These are phyloP conservation scores for Yamadazyma trypodendri DNA, from an alignment of 1,139 yeast genomes.

Conservation along the genomic window DNA sequence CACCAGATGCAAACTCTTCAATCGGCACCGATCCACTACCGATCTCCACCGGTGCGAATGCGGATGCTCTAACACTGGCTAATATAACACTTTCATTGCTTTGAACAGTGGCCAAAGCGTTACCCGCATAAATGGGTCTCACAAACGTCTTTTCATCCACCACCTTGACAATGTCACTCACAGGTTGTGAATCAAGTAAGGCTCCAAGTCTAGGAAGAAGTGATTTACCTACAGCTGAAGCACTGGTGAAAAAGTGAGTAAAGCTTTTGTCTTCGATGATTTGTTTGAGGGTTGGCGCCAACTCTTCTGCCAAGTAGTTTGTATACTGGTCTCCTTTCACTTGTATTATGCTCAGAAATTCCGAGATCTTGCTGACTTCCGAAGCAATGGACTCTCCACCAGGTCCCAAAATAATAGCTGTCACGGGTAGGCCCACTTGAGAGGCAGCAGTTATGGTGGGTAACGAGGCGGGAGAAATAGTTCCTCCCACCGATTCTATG, in stretches of 20 bases:
- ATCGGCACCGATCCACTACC: slow-evolving; percentile 40
- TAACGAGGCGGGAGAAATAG: slow-evolving; percentile 64
- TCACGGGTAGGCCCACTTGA: slow-evolving; percentile 61
- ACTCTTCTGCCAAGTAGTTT: slow-evolving; percentile 63
- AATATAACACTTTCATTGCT: slow-evolving; percentile 64
- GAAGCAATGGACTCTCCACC: slow-evolving; percentile 41
- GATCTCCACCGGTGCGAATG: slow-evolving; percentile 62
- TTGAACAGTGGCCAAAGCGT: slow-evolving; percentile 82
- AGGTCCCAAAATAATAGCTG: slow-evolving; percentile 61
- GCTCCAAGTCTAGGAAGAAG: slow-evolving; percentile 88
- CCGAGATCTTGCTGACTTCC: slow-evolving; percentile 38
- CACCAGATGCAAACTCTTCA: slow-evolving; percentile 46
- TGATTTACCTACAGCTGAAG: slow-evolving; percentile 85
- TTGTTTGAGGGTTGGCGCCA: slow-evolving; percentile 56
- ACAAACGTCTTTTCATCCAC: slow-evolving; percentile 69
- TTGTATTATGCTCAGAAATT: slow-evolving; percentile 47
- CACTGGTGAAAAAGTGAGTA: slow-evolving; percentile 78
- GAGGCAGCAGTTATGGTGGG: slow-evolving; percentile 66
- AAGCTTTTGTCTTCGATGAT: slow-evolving; percentile 39
- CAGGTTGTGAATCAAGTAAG: slow-evolving; percentile 79
- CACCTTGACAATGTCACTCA: slow-evolving; percentile 75
- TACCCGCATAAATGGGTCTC: slow-evolving; percentile 96
- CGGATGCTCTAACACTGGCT: slow-evolving; percentile 79
- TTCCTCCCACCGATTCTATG: slow-evolving; percentile 58
- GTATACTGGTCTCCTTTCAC: slow-evolving; percentile 50